phyloP scores from a whole-genome alignment of 169 alveolate species.

The Theileria equi region DNA sequence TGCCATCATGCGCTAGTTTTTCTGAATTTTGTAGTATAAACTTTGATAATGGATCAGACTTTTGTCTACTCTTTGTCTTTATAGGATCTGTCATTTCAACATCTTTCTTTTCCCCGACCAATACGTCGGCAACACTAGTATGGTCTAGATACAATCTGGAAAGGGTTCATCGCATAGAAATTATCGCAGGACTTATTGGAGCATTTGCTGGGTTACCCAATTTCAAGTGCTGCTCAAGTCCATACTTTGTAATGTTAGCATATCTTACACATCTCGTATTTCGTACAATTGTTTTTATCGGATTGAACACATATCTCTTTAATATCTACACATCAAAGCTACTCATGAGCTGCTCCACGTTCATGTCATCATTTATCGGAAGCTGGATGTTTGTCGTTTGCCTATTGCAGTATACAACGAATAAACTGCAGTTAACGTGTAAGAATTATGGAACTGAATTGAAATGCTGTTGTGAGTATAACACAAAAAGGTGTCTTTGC shows the following conservation, averaged over 20 bases:
- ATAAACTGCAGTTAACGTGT: neutral
- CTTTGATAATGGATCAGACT: neutral
- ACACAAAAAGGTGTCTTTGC: slow-evolving; percentile 6
- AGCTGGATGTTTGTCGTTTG: neutral
- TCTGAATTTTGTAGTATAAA: too few species aligned
- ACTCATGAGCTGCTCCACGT: neutral
- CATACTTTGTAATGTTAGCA: neutral
- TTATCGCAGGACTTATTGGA: neutral
- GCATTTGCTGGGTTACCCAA: neutral
- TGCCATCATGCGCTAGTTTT: too few species aligned
- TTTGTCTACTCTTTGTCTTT: neutral
- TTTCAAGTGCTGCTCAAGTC: neutral
- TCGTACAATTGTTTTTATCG: neutral
- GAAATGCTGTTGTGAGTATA: neutral
- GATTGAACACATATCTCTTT: neutral
- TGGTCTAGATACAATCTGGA: neutral
- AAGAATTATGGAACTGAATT: neutral
- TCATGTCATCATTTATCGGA: slow-evolving; percentile 3
- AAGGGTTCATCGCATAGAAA: neutral
- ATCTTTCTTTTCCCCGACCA: neutral
- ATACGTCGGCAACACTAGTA: neutral
- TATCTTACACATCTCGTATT: neutral
- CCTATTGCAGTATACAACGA: neutral
- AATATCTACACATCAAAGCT: neutral
- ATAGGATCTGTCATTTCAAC: neutral